Conservation (phyloP, 148 eudicot species). For the Gaultheria prostrata region DNA sequence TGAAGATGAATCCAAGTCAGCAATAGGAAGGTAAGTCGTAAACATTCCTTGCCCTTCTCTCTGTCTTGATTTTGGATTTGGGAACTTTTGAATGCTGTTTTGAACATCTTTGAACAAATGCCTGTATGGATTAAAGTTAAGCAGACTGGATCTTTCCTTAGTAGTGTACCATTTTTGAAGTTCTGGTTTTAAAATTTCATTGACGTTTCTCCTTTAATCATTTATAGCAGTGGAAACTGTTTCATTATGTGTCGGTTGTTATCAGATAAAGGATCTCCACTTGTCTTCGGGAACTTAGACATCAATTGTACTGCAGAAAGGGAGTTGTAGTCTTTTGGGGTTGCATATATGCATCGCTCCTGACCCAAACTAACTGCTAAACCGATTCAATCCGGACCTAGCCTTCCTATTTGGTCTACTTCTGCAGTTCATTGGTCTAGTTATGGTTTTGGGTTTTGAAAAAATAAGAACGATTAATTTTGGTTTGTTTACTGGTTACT, state of each 20-base stretch:
- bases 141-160: not conserved
- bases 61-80: not conserved
- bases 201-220: not conserved
- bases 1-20: conserved; percentile 21
- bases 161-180: not conserved
- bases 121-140: not conserved
- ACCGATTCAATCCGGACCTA: too few species aligned
- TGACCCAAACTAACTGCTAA: too few species aligned
- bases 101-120: not conserved
- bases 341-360: not conserved
- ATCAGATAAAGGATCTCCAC: not conserved
- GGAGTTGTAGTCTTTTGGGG: not conserved
- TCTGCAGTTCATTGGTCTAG: too few species aligned
- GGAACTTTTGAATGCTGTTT: not conserved
- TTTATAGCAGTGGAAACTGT: not conserved
- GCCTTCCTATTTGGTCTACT: too few species aligned
- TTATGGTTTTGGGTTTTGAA: too few species aligned
- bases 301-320: not conserved
- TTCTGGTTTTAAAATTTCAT: not conserved
- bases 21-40: not conserved
- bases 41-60: not conserved
- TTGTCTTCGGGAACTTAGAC: not conserved
- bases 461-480: too few species aligned
- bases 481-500: too few species aligned
- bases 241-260: not conserved